Conservation (phyloP, 441 rosid species). For the Erodium trifolium region DNA sequence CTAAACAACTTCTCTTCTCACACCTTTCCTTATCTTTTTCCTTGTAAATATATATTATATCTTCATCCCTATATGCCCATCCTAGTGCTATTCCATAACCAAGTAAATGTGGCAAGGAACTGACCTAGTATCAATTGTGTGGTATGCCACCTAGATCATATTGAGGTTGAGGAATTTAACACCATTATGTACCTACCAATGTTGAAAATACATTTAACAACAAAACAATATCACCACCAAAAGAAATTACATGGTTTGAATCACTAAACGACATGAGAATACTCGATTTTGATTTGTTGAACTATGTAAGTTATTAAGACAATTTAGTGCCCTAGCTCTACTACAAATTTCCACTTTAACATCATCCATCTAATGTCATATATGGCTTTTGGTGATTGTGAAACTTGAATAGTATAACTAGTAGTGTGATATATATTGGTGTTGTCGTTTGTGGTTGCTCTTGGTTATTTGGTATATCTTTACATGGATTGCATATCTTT, state of each 20-base stretch:
- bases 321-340: not conserved
- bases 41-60: not conserved
- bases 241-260: not conserved
- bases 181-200: not conserved
- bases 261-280: no score
- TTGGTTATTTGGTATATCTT: not conserved
- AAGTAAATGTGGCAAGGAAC: constrained; percentile 23
- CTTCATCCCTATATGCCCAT: constrained; percentile 8
- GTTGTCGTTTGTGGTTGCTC: not conserved
- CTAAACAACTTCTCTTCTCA: constrained; percentile 5
- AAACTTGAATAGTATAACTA: not conserved
- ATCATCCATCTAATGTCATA: not conserved
- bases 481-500: not conserved
- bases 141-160: constrained; percentile 13
- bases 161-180: no score
- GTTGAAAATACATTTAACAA: not conserved
- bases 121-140: constrained; percentile 16
- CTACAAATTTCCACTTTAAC: not conserved
- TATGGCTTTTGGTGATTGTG: not conserved
- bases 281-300: not conserved
- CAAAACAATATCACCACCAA: not conserved
- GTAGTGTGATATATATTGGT: not conserved
- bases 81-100: constrained; percentile 22
- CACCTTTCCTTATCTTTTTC: constrained; percentile 17
- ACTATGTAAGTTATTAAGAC: not conserved